Evolutionary conservation across 2,329 filamentous ascomycete genomes (phyloP).

Genomic region (Pestalotiopsis sp.): DNA sequence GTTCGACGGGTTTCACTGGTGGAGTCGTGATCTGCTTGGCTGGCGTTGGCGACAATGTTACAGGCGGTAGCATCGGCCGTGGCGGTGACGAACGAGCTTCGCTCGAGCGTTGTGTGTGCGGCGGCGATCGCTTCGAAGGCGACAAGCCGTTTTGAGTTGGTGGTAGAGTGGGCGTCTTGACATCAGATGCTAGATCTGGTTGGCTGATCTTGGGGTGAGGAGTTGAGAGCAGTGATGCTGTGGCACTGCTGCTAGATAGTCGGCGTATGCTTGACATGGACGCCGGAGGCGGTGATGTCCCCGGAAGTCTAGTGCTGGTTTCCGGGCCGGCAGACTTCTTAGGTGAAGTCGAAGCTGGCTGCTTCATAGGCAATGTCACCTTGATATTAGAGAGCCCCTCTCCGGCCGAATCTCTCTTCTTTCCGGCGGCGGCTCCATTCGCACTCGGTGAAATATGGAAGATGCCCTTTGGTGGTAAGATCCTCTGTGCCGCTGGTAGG

Average conservation of each 20-base stretch:
- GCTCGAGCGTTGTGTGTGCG: conserved; percentile 33
- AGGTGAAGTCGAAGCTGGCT: conserved; percentile 28
- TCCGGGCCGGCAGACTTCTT: conserved; percentile 28
- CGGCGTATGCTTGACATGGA: conserved; percentile 23
- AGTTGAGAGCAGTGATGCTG: conserved; percentile 28
- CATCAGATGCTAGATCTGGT: conserved; percentile 26
- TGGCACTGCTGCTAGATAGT: conserved; percentile 23
- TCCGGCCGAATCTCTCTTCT: conserved; percentile 20
- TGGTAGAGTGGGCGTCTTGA: conserved; percentile 41
- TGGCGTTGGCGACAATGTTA: conserved; percentile 59
- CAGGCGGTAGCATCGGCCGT: conserved; percentile 57
- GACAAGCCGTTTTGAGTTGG: conserved; percentile 51
- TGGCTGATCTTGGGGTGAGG: conserved; percentile 35
- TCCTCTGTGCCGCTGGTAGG: conserved; percentile 20
- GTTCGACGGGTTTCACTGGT: conserved; percentile 56
- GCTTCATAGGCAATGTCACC: conserved; percentile 20
- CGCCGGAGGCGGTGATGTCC: conserved; percentile 27
- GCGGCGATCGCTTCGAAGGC: conserved; percentile 54
- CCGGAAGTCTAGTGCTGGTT: conserved; percentile 23
- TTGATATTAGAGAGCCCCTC: conserved; percentile 24
- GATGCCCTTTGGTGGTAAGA: conserved; percentile 32
- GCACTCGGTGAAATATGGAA: conserved; percentile 30
- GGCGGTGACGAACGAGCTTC: conserved; percentile 30
- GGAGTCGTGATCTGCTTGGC: conserved; percentile 61
- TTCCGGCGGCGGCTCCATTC: conserved; percentile 18